Conservation (phyloP, 257 asterid genomes). For the Anisodus tanguticus region DNA sequence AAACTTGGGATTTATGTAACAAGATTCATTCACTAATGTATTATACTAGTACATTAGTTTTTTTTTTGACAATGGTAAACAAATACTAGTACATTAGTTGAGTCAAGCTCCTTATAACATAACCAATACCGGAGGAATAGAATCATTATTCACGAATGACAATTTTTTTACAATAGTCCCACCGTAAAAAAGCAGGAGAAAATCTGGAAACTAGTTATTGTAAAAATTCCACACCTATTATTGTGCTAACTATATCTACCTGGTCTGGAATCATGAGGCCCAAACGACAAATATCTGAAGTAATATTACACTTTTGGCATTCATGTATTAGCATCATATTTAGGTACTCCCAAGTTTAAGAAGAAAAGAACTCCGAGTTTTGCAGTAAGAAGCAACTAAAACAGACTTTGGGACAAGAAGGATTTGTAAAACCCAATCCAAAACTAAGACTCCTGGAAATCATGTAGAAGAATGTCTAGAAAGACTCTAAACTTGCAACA, state of each 20-base stretch:
- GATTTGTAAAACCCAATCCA: background rate
- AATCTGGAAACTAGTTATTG: background rate
- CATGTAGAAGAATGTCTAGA: background rate
- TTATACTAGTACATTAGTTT: background rate
- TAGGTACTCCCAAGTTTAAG: background rate
- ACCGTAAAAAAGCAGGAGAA: background rate
- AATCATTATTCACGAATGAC: conserved; percentile 18
- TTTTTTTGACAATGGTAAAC: too few relatives aligned
- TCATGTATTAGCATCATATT: background rate
- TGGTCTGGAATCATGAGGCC: background rate
- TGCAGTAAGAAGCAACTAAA: background rate
- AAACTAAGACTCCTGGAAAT: conserved; percentile 5
- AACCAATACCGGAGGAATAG: background rate
- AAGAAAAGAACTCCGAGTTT: background rate
- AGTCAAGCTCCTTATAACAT: background rate
- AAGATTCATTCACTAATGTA: background rate
- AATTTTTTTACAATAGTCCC: background rate
- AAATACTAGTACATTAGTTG: background rate
- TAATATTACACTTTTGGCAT: background rate
- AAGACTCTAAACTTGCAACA: conserved; percentile 11
- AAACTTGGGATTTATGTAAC: conserved; percentile 6
- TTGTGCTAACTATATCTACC: background rate
- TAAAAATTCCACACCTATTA: background rate
- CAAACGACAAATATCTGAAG: background rate
- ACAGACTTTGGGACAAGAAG: background rate